Evolutionary conservation across 192 early-diverging fungal species (phyloP), one percentile per base, ranked within the genome.

Genomic region (Gaertneriomyces semiglobifer): DNA sequence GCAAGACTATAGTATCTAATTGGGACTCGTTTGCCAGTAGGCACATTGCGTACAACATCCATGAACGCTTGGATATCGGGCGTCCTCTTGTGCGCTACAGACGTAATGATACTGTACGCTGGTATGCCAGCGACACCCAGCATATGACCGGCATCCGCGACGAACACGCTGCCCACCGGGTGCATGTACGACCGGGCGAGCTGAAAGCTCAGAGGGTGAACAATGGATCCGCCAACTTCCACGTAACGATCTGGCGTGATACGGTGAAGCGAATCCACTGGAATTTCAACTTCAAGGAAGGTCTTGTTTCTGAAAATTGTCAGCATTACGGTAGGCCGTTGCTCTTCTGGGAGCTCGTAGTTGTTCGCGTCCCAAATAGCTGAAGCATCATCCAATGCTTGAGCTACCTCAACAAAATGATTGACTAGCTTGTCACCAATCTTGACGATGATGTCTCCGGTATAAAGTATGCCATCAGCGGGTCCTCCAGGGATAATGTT

Each of bases 211-310:
- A 84, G 65, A 10, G 73, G 65, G 56, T 78, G 71, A 16, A 77
- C 60, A 40, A 88, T 79, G 48, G 84, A 87, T 57, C 91, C 91
- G 58, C 93, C 92, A 51, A 93, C 82, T 52, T 91, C 88, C 0
- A 95, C 87, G 75, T 88, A 90, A n/a, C 85, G 78, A 58, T 87
- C 81, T 0, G 93, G 92, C 6, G 92, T 74, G 86, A 59, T 70
- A 12, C 58, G 47, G 44, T 72, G 71, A 18, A 77, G 64, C 33
- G 62, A 63, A 45, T 71, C 66, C 53, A 77, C 69, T 8, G 12
- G 56, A 14, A 76, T 66, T 3, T 69, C 66, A 3, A 62, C 63
- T 38, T 73, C 65, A 7, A 86, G 69, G 20, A 81, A 79, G 44
- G 80, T 65, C 46, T 72, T 76, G 12, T 86, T 83, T 44, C 84